phyloP scores from a whole-genome alignment of 1,284 basidiomycete species.

The Cryptococcus sp. region DNA sequence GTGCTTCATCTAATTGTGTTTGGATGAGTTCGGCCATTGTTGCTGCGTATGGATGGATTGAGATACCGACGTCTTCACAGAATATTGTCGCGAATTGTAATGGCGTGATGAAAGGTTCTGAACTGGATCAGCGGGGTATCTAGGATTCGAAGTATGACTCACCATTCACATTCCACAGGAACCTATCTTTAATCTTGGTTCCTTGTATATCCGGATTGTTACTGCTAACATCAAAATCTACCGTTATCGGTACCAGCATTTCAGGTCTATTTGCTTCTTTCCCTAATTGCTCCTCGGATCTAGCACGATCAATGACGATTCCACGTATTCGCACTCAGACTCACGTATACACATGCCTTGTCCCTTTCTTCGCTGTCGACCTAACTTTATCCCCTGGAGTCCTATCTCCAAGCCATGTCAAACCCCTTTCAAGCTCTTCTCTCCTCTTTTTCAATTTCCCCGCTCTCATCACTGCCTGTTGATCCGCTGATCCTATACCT shows the following conservation, averaged over 20 bases:
- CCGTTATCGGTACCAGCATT: constrained; percentile 80
- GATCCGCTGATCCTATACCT: constrained; percentile 7
- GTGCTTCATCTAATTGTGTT: constrained; percentile 83
- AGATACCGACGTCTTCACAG: constrained; percentile 80
- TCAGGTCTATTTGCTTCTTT: constrained; percentile 61
- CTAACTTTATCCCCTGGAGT: constrained; percentile 76
- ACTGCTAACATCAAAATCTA: constrained; percentile 84
- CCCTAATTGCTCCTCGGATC: constrained; percentile 63
- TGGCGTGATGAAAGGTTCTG: constrained; percentile 66
- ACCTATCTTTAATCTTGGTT: constrained; percentile 86
- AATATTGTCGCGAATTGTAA: constrained; percentile 78
- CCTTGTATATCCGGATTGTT: constrained; percentile 17
- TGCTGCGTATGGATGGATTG: constrained; percentile 61
- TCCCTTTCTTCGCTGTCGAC: constrained; percentile 56
- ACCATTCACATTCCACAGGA: constrained; percentile 91
- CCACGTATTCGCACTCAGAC: constrained; percentile 32
- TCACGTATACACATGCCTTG: constrained; percentile 66
- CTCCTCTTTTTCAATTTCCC: constrained; percentile 49
- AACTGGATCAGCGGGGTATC: too few relatives aligned
- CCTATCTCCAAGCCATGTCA: constrained; percentile 81
- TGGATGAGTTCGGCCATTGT: constrained; percentile 80
- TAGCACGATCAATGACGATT: constrained; percentile 34
- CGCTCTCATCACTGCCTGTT: constrained; percentile 18
- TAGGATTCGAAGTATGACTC: constrained; percentile 11
- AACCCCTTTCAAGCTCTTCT: constrained; percentile 55